Evolutionary conservation across 352 stramenopile genomes (phyloP), one percentile per base, ranked within the genome.

Genomic region (Phytophthora boehmeriae): DNA sequence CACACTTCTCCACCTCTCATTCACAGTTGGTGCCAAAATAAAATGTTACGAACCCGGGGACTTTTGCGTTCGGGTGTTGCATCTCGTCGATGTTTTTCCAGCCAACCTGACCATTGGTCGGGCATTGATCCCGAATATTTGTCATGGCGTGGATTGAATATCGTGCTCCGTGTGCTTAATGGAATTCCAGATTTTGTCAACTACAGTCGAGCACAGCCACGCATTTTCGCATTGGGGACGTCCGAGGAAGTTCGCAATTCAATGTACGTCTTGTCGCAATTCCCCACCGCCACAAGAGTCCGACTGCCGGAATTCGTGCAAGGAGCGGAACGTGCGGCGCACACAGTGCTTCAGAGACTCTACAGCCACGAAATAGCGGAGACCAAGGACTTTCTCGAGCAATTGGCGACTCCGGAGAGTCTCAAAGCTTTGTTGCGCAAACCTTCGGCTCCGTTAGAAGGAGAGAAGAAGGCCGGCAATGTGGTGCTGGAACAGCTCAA

Each of bases 241-340:
- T 50, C 63, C 1, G 67, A 83, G 28, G 61, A 83, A n/a, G 64
- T 59, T 22, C 70, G 71, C 49, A 81, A 51, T 46, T 58, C 65
- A 54, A 89, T 89, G 79, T 86, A 73, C 52, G 66, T 84, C 23
- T 41, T 89, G 34, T 83, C 70, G 30, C 66, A 73, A 38, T 76
- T 86, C 53, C 75, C 76, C 10, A 63, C 42, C 17, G 11, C 27
- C 0, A 66, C 62, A 34, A 58, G 44, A 0, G 59, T 87, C 20
- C 56, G 83, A 57, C 63, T 87, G 4, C 61, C 66, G 2, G 75
- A 84, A 48, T 83, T 87, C 14, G 62, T 77, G 20, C 27, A 66
- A 22, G 66, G 57, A 2, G 75, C 68, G 9, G 71, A 80, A 45
- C 68, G 68, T 47, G 74, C 68, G 1, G 70, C 76, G 35, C 55